phyloP scores from a whole-genome alignment of 345 rosid species.

The Salix koriyanagi region DNA sequence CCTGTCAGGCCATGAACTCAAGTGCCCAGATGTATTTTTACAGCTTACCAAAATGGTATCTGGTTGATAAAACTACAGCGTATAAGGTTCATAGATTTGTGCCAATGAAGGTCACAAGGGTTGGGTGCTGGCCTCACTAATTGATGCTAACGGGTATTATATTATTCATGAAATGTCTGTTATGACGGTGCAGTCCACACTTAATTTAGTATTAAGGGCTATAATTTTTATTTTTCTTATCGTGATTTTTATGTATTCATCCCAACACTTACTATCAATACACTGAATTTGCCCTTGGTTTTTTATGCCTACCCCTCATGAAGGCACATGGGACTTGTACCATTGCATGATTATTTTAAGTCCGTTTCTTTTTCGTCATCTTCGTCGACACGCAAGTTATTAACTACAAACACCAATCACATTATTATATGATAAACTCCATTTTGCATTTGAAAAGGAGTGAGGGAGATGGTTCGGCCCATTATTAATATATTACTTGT shows the following conservation, averaged over 20 bases:
- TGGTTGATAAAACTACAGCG: not conserved
- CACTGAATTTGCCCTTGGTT: conserved; percentile 23
- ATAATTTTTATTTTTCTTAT: too few species aligned
- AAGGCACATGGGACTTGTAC: conserved; percentile 53
- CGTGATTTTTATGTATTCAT: not conserved
- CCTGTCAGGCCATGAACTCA: too few species aligned
- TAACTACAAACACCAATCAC: conserved; percentile 1
- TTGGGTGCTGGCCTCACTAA: conserved; percentile 13
- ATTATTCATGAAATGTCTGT: conserved; percentile 13
- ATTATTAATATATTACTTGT: not conserved
- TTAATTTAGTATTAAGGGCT: not conserved
- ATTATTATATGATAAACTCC: conserved; percentile 13
- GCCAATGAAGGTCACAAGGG: conserved; percentile 19
- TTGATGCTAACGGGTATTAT: not conserved
- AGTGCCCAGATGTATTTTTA: too few species aligned
- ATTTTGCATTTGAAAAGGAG: conserved; percentile 19
- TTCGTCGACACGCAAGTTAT: not conserved
- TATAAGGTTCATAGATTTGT: conserved; percentile 14
- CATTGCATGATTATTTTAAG: conserved; percentile 27
- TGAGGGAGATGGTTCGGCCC: not conserved
- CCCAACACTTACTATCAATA: conserved; percentile 17
- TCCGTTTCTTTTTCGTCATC: conserved; percentile 15
- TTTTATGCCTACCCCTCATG: conserved; percentile 28
- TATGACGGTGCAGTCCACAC: conserved; percentile 7
- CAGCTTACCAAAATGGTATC: not conserved